A percentile compares a stretch with the other conserved stretches of the same genome.
These are phyloP conservation scores for Sextonia rubra DNA, from an alignment of 164 flowering plant genomes.

Conservation along the genomic window DNA sequence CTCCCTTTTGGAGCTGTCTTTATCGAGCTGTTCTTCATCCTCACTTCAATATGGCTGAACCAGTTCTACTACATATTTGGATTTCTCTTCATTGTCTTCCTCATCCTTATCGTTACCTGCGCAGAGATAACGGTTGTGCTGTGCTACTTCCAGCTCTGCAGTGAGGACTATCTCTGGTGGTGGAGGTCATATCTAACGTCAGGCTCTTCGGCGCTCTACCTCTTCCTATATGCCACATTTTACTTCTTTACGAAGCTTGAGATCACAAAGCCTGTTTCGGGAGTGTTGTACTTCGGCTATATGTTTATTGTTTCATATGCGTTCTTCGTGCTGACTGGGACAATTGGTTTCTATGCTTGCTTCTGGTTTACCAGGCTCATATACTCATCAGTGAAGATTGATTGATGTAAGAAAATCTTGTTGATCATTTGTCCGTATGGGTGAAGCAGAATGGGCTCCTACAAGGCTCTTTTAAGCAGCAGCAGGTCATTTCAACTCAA, in stretches of 20 bases:
- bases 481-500: not conserved
- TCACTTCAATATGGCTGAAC: slow-evolving; percentile 87
- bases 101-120: slow-evolving; percentile 74
- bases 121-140: slow-evolving; percentile 91
- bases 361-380: slow-evolving; percentile 94
- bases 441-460: not conserved
- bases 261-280: slow-evolving; percentile 82
- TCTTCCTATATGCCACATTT: slow-evolving; percentile 80
- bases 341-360: slow-evolving; percentile 88
- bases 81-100: slow-evolving; percentile 87
- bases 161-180: slow-evolving; percentile 97
- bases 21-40: slow-evolving; percentile 89
- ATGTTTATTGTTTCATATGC: slow-evolving; percentile 81
- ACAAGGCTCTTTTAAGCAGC: not conserved
- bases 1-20: slow-evolving; percentile 94
- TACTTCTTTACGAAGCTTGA: slow-evolving; percentile 91
- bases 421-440: not conserved
- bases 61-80: slow-evolving; percentile 94
- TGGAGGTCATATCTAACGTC: slow-evolving; percentile 92
- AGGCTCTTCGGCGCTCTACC: slow-evolving; percentile 85
- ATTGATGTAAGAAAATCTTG: slow-evolving; percentile 25
- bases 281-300: slow-evolving; percentile 75
- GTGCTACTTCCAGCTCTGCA: slow-evolving; percentile 96
- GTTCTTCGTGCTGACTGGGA: slow-evolving; percentile 90
- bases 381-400: slow-evolving; percentile 91